Evolutionary conservation across 768 basidiomycete species (phyloP), one percentile per base, ranked within the genome.

Genomic region (Boletus fagicola): DNA sequence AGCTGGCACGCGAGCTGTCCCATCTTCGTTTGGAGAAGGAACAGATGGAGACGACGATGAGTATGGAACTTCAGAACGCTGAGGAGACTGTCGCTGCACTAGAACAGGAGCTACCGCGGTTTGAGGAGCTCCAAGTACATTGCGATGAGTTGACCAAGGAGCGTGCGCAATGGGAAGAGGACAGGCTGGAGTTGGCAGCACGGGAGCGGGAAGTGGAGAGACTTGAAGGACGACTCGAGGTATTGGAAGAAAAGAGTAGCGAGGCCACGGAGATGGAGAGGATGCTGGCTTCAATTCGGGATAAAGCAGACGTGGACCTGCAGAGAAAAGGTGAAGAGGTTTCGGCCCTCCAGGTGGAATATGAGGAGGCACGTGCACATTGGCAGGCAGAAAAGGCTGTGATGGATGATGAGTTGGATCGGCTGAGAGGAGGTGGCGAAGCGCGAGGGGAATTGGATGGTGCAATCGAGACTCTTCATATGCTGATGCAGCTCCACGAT

Each of bases 21-120:
- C 73, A 84, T 58, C 70, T 88, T 47, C 76, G 74, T 56, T 65
- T 87, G 53, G 90, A 92, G 68, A 91, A 88, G 73, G 80, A 84
- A 49, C 80, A 88, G 62, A 74, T 86, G 15, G 85, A 89, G 68
- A 84, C 84, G 2, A 78, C 79, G 59, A 76, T 87, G 74, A 77
- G 77, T 1, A 76, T 86, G 76, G 88, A 91, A 58, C 71, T 88
- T 39, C 85, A 86, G 66, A 80, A 71, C 46, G 83, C 86, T 1
- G 82, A 88, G 65, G 88, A 88, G 48, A 85, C 81, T 36, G 83
- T 87, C 43, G 71, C 74, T 18, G 77, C 80, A 1, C 64, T 90
- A 51, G 81, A 86, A 69, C 69, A 75, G 53, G 82, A 88, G 52
- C 63, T 85, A 28, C 80, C 78, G 8, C 75, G 76, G 58, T 68